These are phyloP conservation scores for Verticillium nonalfalfae DNA, from an alignment of 2,329 filamentous ascomycete genomes.

Conservation along the genomic window DNA sequence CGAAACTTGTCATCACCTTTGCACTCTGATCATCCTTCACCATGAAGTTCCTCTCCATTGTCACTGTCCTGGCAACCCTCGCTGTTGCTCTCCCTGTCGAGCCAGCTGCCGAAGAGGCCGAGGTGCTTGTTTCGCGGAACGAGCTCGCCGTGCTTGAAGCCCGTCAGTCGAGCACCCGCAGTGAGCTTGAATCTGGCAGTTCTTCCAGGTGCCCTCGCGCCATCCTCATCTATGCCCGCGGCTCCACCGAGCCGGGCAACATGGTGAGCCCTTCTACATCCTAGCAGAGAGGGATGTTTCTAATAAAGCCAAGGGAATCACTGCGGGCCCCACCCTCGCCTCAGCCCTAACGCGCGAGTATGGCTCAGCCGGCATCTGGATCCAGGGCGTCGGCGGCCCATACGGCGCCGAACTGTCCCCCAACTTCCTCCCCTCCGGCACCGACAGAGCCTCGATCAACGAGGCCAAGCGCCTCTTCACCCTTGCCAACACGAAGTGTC, in stretches of 20 bases:
- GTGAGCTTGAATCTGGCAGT: conserved; percentile 21
- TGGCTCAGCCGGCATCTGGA: conserved; percentile 23
- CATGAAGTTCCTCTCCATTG: conserved; percentile 15
- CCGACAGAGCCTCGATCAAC: conserved; percentile 26
- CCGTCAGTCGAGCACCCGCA: conserved; percentile 15
- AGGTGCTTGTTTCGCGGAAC: conserved; percentile 2
- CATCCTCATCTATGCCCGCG: conserved; percentile 34
- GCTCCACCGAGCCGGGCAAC: conserved; percentile 29
- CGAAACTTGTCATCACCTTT: not conserved
- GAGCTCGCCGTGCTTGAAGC: conserved; percentile 1
- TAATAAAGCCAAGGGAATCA: conserved; percentile 15
- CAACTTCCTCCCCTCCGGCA: conserved; percentile 31
- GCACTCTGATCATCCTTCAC: not conserved
- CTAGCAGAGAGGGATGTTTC: not conserved
- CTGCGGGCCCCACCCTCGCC: conserved; percentile 21
- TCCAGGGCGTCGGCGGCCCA: conserved; percentile 34
- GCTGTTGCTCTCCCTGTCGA: conserved; percentile 10
- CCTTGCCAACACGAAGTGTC: conserved; percentile 33
- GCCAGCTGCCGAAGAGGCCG: conserved; percentile 1
- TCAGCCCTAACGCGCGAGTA: conserved; percentile 19
- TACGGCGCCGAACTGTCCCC: conserved; percentile 28
- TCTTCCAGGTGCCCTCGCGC: conserved; percentile 23
- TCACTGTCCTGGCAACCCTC: conserved; percentile 10
- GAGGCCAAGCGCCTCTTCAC: conserved; percentile 33
- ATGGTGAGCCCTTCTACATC: conserved; percentile 17